Evolutionary conservation across 2,329 filamentous ascomycete genomes (phyloP).

Genomic region (Leptographium galeiforme): DNA sequence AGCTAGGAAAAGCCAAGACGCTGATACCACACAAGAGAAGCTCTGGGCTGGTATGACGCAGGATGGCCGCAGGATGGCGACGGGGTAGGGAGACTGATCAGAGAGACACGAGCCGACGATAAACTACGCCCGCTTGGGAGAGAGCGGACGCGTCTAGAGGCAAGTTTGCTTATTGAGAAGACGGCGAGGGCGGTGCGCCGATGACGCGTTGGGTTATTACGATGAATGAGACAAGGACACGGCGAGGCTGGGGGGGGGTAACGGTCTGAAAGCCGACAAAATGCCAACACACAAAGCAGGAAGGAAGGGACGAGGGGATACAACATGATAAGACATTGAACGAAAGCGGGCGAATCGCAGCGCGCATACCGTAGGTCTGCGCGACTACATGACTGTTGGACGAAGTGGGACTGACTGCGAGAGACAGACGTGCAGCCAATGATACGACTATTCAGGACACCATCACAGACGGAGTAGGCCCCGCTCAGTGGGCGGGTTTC

Average conservation of each 20-base stretch:
- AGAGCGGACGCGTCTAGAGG: too few species aligned
- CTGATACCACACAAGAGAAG: not conserved
- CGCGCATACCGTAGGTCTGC: not conserved
- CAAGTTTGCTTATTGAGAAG: too few species aligned
- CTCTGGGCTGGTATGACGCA: not conserved
- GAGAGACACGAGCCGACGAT: not conserved
- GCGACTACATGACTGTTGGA: not conserved
- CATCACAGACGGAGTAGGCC: constrained; percentile 7
- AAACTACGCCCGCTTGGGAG: too few species aligned
- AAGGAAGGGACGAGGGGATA: too few species aligned
- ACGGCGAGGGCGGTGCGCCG: too few species aligned
- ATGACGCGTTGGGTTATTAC: too few species aligned
- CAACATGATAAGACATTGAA: too few species aligned
- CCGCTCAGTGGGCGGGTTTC: constrained; percentile 4
- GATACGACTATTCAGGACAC: not conserved
- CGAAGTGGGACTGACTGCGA: not conserved
- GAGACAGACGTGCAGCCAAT: constrained; percentile 3
- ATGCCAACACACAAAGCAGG: too few species aligned
- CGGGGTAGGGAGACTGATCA: not conserved
- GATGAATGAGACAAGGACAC: too few species aligned
- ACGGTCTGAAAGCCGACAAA: not conserved
- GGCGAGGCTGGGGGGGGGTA: too few species aligned
- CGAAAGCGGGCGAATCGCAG: constrained; percentile 4
- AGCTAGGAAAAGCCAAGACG: too few species aligned
- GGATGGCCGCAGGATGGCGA: not conserved